A percentile compares a stretch with the other conserved stretches of the same genome.
These are phyloP conservation scores for Magnolia kwangsiensis DNA, from an alignment of 164 flowering plant genomes.

Conservation along the genomic window DNA sequence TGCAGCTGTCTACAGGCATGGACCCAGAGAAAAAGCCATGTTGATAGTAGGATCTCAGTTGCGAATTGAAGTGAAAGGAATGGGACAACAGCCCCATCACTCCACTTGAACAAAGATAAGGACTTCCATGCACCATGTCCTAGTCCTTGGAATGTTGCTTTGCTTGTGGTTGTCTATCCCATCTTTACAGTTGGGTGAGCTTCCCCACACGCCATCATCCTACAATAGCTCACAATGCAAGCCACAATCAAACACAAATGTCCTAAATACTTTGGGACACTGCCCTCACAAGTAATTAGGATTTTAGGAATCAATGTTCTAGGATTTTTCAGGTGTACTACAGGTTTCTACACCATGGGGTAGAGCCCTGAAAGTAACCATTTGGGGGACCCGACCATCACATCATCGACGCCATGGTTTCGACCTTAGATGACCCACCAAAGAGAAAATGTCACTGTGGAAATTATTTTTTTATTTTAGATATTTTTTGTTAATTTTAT, in stretches of 20 bases:
- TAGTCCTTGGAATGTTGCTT: constrained; percentile 21
- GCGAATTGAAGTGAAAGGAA: constrained; percentile 6
- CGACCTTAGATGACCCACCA: background rate
- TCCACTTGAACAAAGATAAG: background rate
- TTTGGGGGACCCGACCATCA: background rate
- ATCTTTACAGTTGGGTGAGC: constrained; percentile 26
- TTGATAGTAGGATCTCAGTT: constrained; percentile 22
- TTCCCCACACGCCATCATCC: constrained; percentile 18
- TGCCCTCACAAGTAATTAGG: background rate
- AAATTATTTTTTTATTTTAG: no score
- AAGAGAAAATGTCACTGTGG: background rate
- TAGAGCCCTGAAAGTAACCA: background rate
- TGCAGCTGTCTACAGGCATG: constrained; percentile 6
- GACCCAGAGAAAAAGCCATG: constrained; percentile 6
- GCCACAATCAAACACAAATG: constrained; percentile 1
- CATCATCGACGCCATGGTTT: background rate
- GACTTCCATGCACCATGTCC: constrained; percentile 23
- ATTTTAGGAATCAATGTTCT: background rate
- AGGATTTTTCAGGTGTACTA: background rate
- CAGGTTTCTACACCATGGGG: background rate
- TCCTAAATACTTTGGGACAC: background rate
- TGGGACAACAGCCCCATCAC: constrained; percentile 27
- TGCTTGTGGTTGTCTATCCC: constrained; percentile 26
- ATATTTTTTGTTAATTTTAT: no score
- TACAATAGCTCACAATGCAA: constrained; percentile 19